A percentile compares a stretch with the other conserved stretches of the same genome.
phyloP scores from a whole-genome alignment of 192 early-diverging fungal species.

The Chytriomyces sp. region DNA sequence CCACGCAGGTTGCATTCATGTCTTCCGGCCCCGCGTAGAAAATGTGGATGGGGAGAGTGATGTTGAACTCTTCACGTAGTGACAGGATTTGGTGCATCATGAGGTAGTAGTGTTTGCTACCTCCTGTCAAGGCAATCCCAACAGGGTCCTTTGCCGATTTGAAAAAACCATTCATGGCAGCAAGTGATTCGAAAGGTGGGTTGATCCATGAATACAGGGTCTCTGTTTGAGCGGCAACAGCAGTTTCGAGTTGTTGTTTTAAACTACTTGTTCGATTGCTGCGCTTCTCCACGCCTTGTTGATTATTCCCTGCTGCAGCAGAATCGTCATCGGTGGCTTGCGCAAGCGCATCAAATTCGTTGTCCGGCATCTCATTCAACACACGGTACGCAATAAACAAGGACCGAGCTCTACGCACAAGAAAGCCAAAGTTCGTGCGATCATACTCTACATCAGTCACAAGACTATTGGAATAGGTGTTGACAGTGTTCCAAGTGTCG shows the following conservation, averaged over 20 bases:
- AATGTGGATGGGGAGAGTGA: slow-evolving; percentile 2
- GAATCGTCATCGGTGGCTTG: too few species aligned
- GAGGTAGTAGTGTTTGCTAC: background rate
- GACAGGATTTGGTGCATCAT: background rate
- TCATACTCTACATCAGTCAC: slow-evolving; percentile 4
- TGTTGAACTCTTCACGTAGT: background rate
- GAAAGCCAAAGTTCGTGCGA: slow-evolving; percentile 1
- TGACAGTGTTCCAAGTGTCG: slow-evolving; percentile 12
- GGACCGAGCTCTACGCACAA: background rate
- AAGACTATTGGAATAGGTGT: background rate
- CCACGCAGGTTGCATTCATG: background rate
- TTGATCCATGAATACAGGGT: background rate
- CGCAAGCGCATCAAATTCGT: too few species aligned
- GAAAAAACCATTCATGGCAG: background rate
- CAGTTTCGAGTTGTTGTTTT: background rate
- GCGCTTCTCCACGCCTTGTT: too few species aligned
- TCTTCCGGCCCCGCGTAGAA: background rate
- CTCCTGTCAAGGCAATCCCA: slow-evolving; percentile 5
- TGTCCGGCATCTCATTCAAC: background rate
- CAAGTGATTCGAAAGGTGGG: background rate
- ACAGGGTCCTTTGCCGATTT: background rate
- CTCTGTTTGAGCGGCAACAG: background rate
- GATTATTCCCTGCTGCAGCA: too few species aligned
- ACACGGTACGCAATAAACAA: slow-evolving; percentile 2
- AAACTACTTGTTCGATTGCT: too few species aligned